Conservation (phyloP, 1,284 basidiomycete species). For the Caloboletus inedulis region DNA sequence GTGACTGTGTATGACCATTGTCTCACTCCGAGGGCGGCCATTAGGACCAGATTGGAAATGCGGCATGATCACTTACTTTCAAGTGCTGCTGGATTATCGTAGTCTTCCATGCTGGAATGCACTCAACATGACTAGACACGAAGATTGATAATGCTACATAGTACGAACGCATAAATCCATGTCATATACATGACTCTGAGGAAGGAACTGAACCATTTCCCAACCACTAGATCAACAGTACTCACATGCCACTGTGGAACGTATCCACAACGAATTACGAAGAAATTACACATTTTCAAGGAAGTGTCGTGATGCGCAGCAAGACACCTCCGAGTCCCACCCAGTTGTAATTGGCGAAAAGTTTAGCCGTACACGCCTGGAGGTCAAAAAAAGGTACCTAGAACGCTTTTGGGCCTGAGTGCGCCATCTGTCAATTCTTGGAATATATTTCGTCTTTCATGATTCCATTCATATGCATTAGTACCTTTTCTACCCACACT, state of each 20-base stretch:
- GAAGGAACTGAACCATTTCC: not conserved
- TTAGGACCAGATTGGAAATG: not conserved
- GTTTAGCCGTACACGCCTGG: too few relatives aligned
- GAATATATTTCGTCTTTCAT: too few relatives aligned
- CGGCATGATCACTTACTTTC: not conserved
- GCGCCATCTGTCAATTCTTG: too few relatives aligned
- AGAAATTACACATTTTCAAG: too few relatives aligned
- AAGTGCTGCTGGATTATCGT: conserved; percentile 7
- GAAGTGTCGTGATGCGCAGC: too few relatives aligned
- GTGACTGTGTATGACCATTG: conserved; percentile 43
- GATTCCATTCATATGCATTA: too few relatives aligned
- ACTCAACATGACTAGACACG: not conserved
- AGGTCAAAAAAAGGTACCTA: too few relatives aligned
- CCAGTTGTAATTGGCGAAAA: too few relatives aligned
- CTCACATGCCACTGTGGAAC: conserved; percentile 37
- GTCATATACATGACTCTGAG: conserved; percentile 16
- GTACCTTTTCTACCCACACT: too few relatives aligned
- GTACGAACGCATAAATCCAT: conserved; percentile 19
- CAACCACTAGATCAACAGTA: not conserved
- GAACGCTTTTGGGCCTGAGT: too few relatives aligned
- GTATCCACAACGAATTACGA: conserved; percentile 45
- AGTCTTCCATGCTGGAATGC: conserved; percentile 10
- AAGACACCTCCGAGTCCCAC: too few relatives aligned
- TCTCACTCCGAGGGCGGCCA: not conserved
- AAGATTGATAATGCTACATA: not conserved